Conservation (phyloP, 352 stramenopile genomes). For the Globisporangium carolinianum region DNA sequence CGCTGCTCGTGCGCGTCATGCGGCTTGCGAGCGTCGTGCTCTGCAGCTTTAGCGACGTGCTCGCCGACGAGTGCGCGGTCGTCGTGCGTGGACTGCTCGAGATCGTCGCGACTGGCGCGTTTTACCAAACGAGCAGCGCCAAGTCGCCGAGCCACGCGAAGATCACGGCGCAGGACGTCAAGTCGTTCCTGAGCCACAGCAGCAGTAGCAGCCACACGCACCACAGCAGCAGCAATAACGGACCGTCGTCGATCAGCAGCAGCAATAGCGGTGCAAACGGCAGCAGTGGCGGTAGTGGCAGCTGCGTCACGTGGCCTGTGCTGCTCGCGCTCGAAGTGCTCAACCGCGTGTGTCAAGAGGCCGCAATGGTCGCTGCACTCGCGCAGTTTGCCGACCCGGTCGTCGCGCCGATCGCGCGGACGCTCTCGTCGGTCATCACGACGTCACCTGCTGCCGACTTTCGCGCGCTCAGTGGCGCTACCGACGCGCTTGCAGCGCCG, state of each 20-base stretch:
- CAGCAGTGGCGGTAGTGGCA: conserved; percentile 36
- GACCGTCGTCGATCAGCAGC: conserved; percentile 14
- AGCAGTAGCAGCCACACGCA: conserved; percentile 4
- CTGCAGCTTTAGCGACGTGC: conserved; percentile 68
- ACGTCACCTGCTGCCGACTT: conserved; percentile 76
- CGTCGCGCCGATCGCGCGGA: conserved; percentile 49
- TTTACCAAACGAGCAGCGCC: conserved; percentile 36
- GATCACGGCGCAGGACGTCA: conserved; percentile 47
- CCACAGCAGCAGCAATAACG: conserved; percentile 13
- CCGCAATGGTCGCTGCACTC: conserved; percentile 64
- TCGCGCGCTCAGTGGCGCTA: conserved; percentile 25
- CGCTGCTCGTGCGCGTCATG: conserved; percentile 79
- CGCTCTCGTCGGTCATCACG: conserved; percentile 70
- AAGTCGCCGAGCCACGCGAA: conserved; percentile 53
- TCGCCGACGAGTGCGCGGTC: conserved; percentile 52
- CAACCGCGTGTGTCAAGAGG: conserved; percentile 62
- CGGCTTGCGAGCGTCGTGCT: conserved; percentile 67
- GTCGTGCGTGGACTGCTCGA: conserved; percentile 63
- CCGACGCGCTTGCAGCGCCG: conserved; percentile 26
- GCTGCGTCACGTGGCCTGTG: conserved; percentile 82
- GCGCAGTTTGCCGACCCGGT: conserved; percentile 49
- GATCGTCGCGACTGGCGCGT: conserved; percentile 74
- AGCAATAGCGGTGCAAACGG: conserved; percentile 12
- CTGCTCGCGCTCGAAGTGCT: conserved; percentile 77
- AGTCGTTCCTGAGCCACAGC: conserved; percentile 51